Evolutionary conservation across 805 yeast genomes (phyloP).

Genomic region (Lachancea dasiensis): DNA sequence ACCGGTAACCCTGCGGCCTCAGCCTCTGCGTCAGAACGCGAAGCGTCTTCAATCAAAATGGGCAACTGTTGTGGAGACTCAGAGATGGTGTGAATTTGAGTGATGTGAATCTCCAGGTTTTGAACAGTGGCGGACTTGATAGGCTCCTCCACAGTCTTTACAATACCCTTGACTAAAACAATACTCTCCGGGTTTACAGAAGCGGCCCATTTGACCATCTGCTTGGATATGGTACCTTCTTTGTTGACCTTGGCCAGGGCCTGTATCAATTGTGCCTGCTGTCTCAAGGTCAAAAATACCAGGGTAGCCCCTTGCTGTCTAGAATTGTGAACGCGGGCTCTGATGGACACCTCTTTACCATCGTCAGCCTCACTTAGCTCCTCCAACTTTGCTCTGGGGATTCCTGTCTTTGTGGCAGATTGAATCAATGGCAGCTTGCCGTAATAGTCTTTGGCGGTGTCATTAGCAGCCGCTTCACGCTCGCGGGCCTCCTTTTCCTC

Average conservation of each 20-base stretch:
- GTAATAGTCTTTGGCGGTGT: constrained; percentile 80
- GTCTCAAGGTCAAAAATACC: constrained; percentile 87
- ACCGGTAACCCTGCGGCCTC: constrained; percentile 87
- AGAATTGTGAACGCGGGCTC: constrained; percentile 90
- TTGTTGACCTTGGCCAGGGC: constrained; percentile 74
- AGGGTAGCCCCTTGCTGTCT: constrained; percentile 96
- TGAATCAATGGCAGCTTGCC: constrained; percentile 87
- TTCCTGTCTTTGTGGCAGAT: constrained; percentile 63
- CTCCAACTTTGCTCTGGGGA: constrained; percentile 52
- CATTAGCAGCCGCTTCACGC: constrained; percentile 66
- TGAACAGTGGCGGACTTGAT: constrained; percentile 89
- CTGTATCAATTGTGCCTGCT: constrained; percentile 77
- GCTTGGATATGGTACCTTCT: constrained; percentile 71
- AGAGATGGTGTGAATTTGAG: constrained; percentile 67
- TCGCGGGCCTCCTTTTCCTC: constrained; percentile 76
- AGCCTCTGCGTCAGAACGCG: constrained; percentile 91
- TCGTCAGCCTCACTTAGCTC: constrained; percentile 46
- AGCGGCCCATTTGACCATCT: constrained; percentile 95
- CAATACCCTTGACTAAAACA: constrained; percentile 82
- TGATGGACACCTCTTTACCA: constrained; percentile 72
- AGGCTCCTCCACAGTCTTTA: constrained; percentile 76
- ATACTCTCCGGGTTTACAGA: constrained; percentile 81
- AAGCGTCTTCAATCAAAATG: constrained; percentile 91
- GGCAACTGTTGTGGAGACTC: constrained; percentile 93
- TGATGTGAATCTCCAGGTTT: constrained; percentile 77